These are phyloP conservation scores for Salvia miltiorrhiza DNA, from an alignment of 257 asterid species.

Conservation along the genomic window DNA sequence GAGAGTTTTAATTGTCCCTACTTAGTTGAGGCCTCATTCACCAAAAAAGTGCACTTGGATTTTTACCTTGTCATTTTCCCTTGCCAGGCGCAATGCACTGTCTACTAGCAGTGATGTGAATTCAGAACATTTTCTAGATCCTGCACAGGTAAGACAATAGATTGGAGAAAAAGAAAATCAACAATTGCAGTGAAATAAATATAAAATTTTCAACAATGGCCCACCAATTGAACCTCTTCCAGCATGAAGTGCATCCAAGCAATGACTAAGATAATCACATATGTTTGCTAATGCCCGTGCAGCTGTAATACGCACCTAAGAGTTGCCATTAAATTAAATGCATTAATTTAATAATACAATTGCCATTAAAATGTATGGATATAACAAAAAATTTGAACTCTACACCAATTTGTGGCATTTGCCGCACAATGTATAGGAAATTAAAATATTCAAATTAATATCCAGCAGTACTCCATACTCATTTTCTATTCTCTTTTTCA, in stretches of 20 bases:
- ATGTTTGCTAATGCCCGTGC: conserved; percentile 98
- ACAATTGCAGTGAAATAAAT: conserved; percentile 17
- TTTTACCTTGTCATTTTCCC: conserved; percentile 90
- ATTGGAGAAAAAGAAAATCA: background rate
- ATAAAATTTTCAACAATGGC: conserved; percentile 19
- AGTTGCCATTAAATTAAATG: conserved; percentile 28
- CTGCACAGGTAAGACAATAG: conserved; percentile 36
- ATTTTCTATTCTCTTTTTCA: no score
- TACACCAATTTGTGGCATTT: no score
- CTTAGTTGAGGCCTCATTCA: conserved; percentile 1
- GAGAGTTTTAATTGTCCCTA: background rate
- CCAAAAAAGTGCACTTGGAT: conserved; percentile 6
- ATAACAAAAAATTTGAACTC: no score
- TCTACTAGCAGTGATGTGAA: conserved; percentile 55
- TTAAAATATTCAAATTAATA: no score
- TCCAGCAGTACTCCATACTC: no score
- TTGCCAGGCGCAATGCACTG: conserved; percentile 63
- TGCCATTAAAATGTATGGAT: no score
- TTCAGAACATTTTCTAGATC: conserved; percentile 42
- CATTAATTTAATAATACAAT: conserved; percentile 17
- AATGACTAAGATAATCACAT: conserved; percentile 74
- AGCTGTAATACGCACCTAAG: conserved; percentile 90
- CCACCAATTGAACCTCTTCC: conserved; percentile 44
- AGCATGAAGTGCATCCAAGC: conserved; percentile 45
- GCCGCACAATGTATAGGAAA: no score